These are phyloP conservation scores for Xylariomycetidae sp. DNA, from an alignment of 2,329 filamentous ascomycete species.

Conservation along the genomic window DNA sequence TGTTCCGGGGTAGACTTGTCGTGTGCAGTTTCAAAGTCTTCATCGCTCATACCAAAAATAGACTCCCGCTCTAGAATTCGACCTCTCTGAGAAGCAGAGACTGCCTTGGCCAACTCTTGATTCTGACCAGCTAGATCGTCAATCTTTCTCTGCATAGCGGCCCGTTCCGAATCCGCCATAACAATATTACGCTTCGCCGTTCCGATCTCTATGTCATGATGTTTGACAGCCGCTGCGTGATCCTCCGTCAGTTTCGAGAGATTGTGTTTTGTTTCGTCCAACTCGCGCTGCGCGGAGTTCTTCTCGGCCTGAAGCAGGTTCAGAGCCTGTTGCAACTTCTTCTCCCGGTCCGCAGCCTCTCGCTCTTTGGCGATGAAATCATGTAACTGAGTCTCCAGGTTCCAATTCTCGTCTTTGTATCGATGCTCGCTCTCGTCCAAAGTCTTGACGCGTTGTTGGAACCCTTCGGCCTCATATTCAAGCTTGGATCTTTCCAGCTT, in stretches of 20 bases:
- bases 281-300: conserved; percentile 70
- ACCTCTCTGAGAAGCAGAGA: conserved; percentile 64
- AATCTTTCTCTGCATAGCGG: conserved; percentile 75
- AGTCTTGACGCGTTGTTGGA: conserved; percentile 73
- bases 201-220: conserved; percentile 84
- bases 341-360: conserved; percentile 76
- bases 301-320: conserved; percentile 71
- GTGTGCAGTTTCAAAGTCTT: conserved; percentile 59
- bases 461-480: conserved; percentile 75
- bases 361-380: conserved; percentile 71
- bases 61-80: conserved; percentile 62
- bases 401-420: conserved; percentile 99
- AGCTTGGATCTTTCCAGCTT: conserved; percentile 73
- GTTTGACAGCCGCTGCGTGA: conserved; percentile 69
- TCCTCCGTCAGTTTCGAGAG: conserved; percentile 80
- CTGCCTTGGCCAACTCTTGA: conserved; percentile 79
- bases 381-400: conserved; percentile 85
- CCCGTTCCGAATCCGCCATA: conserved; percentile 72
- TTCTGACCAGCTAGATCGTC: conserved; percentile 88
- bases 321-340: conserved; percentile 71
- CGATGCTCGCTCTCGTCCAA: conserved; percentile 92
- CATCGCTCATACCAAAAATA: conserved; percentile 53
- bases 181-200: conserved; percentile 75
- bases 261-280: conserved; percentile 81
- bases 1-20: conserved; percentile 78